These are phyloP conservation scores for Phytophthora quininea DNA, from an alignment of 352 stramenopile genomes.

Conservation along the genomic window DNA sequence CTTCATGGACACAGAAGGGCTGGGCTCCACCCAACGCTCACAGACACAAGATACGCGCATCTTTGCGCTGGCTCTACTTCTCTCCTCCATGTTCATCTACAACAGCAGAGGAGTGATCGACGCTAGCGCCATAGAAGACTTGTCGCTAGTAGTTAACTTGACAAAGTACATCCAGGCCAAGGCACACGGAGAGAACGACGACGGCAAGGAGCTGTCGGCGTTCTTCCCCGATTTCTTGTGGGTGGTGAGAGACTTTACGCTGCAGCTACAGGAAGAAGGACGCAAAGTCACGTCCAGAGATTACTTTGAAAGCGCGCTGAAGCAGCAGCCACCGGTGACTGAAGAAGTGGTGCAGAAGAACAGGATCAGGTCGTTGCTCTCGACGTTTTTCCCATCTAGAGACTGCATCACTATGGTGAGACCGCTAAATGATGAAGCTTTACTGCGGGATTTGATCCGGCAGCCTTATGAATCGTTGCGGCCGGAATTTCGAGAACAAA, in stretches of 20 bases:
- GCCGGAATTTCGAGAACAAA: constrained; percentile 66
- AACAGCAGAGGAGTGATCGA: constrained; percentile 83
- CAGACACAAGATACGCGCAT: constrained; percentile 78
- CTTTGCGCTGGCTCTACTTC: constrained; percentile 70
- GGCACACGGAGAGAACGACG: constrained; percentile 23
- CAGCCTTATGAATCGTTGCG: constrained; percentile 66
- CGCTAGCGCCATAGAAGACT: constrained; percentile 68
- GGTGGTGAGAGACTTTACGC: constrained; percentile 81
- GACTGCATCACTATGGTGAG: constrained; percentile 85
- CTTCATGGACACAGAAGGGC: constrained; percentile 82
- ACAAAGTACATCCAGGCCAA: constrained; percentile 75
- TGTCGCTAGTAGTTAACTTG: constrained; percentile 83
- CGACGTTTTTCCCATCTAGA: constrained; percentile 72
- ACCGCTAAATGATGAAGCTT: constrained; percentile 66
- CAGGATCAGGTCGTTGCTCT: constrained; percentile 58
- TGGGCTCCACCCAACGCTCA: constrained; percentile 65
- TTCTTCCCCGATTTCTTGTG: constrained; percentile 81
- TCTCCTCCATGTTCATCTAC: constrained; percentile 81
- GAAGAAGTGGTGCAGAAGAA: constrained; percentile 70
- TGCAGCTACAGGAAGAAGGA: constrained; percentile 69
- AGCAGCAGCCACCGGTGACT: constrained; percentile 52
- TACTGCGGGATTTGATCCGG: constrained; percentile 56
- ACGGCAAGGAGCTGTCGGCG: constrained; percentile 46
- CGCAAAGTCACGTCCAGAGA: constrained; percentile 59
- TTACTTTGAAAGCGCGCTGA: constrained; percentile 79